These are phyloP conservation scores for Chlorociboria aeruginascens DNA, from an alignment of 495 filamentous ascomycete genomes.

Conservation along the genomic window DNA sequence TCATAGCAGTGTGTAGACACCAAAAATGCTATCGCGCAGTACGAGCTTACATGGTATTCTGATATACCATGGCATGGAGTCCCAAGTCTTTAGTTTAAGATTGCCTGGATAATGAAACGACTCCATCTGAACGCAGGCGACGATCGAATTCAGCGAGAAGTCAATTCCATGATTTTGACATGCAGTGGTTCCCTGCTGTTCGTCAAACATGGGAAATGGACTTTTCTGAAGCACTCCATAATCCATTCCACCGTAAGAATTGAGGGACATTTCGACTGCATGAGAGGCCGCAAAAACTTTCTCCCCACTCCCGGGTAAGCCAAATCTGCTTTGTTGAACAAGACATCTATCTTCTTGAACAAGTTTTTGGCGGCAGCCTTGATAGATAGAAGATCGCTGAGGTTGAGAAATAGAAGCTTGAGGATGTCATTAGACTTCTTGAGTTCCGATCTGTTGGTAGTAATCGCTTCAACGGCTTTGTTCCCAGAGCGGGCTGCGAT, in stretches of 20 bases:
- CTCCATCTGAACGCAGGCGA: constrained; percentile 1
- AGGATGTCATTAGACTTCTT: not conserved
- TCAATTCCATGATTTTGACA: constrained; percentile 26
- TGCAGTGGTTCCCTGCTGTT: constrained; percentile 14
- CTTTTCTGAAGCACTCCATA: constrained; percentile 19
- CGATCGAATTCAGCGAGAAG: constrained; percentile 22
- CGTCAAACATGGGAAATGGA: not conserved
- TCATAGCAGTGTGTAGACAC: constrained; percentile 19
- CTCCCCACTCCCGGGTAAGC: constrained; percentile 16
- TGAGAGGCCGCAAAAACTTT: constrained; percentile 25
- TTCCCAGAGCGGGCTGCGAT: constrained; percentile 34
- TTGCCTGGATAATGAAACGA: constrained; percentile 5
- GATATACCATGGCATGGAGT: not conserved
- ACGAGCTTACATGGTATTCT: not conserved
- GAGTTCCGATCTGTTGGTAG: constrained; percentile 18
- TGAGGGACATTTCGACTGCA: constrained; percentile 17
- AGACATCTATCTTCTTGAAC: constrained; percentile 32
- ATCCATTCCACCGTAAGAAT: constrained; percentile 19
- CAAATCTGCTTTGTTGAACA: constrained; percentile 47
- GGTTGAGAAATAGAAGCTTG: constrained; percentile 30
- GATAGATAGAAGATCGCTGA: constrained; percentile 31
- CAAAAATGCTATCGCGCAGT: constrained; percentile 1
- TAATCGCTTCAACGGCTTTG: constrained; percentile 24
- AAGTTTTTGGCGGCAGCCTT: constrained; percentile 26
- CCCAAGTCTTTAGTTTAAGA: constrained; percentile 2